These are phyloP conservation scores for Styphnolobium japonicum DNA, from an alignment of 306 rosid species.

Conservation along the genomic window DNA sequence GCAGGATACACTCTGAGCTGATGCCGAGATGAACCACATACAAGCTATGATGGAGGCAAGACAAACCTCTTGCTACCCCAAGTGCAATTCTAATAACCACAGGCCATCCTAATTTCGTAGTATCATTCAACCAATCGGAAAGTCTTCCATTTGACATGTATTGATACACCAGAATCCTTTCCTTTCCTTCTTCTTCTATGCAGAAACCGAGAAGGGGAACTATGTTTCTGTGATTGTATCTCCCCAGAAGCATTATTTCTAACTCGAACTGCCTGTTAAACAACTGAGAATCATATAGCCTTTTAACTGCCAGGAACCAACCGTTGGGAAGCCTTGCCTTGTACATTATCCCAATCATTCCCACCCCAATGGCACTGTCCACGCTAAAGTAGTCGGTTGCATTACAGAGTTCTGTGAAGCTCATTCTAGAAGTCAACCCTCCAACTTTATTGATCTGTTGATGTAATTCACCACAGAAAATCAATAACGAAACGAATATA, in stretches of 20 bases:
- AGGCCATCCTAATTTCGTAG: neutral
- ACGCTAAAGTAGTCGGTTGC: constrained; percentile 28
- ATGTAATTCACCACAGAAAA: neutral
- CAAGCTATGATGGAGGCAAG: constrained; percentile 34
- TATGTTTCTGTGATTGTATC: constrained; percentile 24
- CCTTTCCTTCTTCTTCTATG: neutral
- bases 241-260: constrained; percentile 16
- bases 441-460: neutral
- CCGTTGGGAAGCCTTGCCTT: constrained; percentile 19
- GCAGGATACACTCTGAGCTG: constrained; percentile 21
- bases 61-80: constrained; percentile 39
- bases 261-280: neutral
- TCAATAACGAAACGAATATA: too few species aligned
- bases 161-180: constrained; percentile 23
- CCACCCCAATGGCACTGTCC: constrained; percentile 16
- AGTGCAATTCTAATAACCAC: constrained; percentile 23
- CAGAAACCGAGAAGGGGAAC: constrained; percentile 10
- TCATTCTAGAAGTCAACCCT: neutral
- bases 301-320: constrained; percentile 27
- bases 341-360: constrained; percentile 31
- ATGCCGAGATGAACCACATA: neutral
- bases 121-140: constrained; percentile 20
- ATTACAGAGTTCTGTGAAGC: neutral
- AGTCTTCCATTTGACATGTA: constrained; percentile 38
- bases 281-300: constrained; percentile 1